Percentiles rank a stretch among this genome's conserved stretches.
Conservation (phyloP, 2,329 filamentous ascomycete species). For the Fusarium lyarnte region DNA sequence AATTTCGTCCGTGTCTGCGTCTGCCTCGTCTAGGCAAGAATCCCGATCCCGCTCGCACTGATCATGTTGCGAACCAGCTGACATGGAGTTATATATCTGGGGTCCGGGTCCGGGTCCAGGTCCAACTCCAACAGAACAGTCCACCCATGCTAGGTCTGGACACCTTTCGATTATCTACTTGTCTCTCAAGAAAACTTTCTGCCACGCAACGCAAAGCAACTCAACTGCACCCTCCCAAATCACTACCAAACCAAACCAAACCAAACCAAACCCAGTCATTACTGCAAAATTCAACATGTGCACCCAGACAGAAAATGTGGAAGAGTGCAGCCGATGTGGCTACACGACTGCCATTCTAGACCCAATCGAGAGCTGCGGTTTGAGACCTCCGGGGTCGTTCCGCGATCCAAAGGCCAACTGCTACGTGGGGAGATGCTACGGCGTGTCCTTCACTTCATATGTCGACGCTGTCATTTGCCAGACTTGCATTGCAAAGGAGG, state of each 20-base stretch:
- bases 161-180: background rate
- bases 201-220: background rate
- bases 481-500: slow-evolving; percentile 1
- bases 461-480: slow-evolving; percentile 15
- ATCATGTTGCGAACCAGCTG: slow-evolving; percentile 34
- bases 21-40: slow-evolving; percentile 32
- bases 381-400: slow-evolving; percentile 16
- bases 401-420: slow-evolving; percentile 12
- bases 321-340: slow-evolving; percentile 27
- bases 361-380: slow-evolving; percentile 22
- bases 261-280: background rate
- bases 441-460: slow-evolving; percentile 29
- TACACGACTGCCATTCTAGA: background rate
- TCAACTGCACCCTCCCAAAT: background rate
- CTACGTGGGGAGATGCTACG: slow-evolving; percentile 17
- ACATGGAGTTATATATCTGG: slow-evolving; percentile 22
- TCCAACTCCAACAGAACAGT: background rate
- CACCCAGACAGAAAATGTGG: slow-evolving; percentile 26
- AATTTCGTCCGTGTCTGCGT: slow-evolving; percentile 13
- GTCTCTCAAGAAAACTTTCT: background rate
- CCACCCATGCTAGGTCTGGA: background rate
- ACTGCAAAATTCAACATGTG: slow-evolving; percentile 18
- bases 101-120: background rate
- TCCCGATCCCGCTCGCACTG: background rate
- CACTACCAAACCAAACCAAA: background rate